Percentiles rank a stretch among this genome's conserved stretches.
Conservation (phyloP, 805 yeast species). For the Barnettozyma populi region DNA sequence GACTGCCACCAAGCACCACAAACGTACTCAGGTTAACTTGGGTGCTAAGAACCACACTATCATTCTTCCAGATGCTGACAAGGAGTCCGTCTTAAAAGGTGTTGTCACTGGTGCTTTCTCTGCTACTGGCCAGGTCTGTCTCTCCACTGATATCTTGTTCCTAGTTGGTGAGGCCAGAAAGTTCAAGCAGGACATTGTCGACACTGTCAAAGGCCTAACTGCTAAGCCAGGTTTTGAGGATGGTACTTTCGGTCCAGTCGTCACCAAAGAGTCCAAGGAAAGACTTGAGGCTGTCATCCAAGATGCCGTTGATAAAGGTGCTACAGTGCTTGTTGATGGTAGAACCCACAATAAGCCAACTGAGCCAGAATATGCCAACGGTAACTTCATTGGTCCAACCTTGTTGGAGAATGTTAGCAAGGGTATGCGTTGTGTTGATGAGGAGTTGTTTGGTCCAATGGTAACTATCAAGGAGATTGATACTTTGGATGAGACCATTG, state of each 20-base stretch:
- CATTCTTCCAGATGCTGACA: constrained; percentile 68
- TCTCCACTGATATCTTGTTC: constrained; percentile 70
- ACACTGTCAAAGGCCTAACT: constrained; percentile 49
- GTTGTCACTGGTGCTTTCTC: constrained; percentile 75
- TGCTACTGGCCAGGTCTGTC: constrained; percentile 82
- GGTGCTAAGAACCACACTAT: constrained; percentile 79
- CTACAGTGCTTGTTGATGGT: constrained; percentile 59
- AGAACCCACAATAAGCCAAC: constrained; percentile 31
- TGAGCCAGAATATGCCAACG: constrained; percentile 41
- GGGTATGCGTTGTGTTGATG: constrained; percentile 68
- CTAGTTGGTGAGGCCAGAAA: constrained; percentile 60
- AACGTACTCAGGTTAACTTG: constrained; percentile 71
- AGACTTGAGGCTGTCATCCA: constrained; percentile 53
- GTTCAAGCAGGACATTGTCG: constrained; percentile 58
- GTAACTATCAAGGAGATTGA: constrained; percentile 56
- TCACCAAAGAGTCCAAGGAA: constrained; percentile 51
- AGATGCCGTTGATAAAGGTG: constrained; percentile 57
- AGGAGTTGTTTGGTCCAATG: constrained; percentile 76
- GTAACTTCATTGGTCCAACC: constrained; percentile 73
- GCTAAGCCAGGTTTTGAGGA: constrained; percentile 65
- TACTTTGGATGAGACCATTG: constrained; percentile 64
- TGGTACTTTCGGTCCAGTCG: constrained; percentile 68
- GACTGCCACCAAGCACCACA: constrained; percentile 61
- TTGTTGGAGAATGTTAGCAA: constrained; percentile 55
- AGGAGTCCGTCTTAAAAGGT: constrained; percentile 56